These are phyloP conservation scores for Salix exigua DNA, from an alignment of 345 rosid species.

Conservation along the genomic window DNA sequence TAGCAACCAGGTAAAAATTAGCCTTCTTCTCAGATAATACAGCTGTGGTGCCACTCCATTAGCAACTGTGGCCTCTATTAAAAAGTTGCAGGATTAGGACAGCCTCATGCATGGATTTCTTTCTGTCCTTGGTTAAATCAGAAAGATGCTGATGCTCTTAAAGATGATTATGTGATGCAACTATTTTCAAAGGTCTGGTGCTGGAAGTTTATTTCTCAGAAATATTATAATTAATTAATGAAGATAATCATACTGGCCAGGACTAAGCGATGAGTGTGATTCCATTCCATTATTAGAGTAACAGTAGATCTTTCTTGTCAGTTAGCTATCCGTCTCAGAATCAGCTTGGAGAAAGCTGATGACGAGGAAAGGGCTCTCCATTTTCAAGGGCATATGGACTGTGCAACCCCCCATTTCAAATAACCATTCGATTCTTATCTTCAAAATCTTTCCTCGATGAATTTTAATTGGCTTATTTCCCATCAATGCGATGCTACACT, in stretches of 20 bases:
- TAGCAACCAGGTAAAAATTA: background rate
- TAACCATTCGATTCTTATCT: slow-evolving; percentile 24
- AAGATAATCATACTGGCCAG: background rate
- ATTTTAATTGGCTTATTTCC: slow-evolving; percentile 19
- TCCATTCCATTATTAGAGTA: slow-evolving; percentile 18
- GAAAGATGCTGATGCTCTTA: background rate
- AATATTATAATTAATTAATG: background rate
- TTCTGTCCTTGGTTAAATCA: background rate
- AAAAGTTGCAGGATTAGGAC: background rate
- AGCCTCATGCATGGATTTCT: background rate
- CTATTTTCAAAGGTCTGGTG: background rate
- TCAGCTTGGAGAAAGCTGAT: slow-evolving; percentile 15
- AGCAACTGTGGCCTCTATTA: background rate
- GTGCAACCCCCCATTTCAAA: slow-evolving; percentile 30
- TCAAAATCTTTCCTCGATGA: slow-evolving; percentile 21
- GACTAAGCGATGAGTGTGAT: slow-evolving; percentile 2
- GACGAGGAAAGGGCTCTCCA: slow-evolving; percentile 3
- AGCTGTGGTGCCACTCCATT: background rate
- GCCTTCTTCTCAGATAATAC: background rate
- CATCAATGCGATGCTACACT: slow-evolving; percentile 14
- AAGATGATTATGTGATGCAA: background rate
- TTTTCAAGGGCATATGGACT: slow-evolving; percentile 32
- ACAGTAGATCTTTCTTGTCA: slow-evolving; percentile 22
- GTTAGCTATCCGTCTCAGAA: slow-evolving; percentile 23
- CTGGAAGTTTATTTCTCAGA: background rate